These are phyloP conservation scores for Protomyces arabidopsidicola DNA, from an alignment of 1,139 yeast species.

Conservation along the genomic window DNA sequence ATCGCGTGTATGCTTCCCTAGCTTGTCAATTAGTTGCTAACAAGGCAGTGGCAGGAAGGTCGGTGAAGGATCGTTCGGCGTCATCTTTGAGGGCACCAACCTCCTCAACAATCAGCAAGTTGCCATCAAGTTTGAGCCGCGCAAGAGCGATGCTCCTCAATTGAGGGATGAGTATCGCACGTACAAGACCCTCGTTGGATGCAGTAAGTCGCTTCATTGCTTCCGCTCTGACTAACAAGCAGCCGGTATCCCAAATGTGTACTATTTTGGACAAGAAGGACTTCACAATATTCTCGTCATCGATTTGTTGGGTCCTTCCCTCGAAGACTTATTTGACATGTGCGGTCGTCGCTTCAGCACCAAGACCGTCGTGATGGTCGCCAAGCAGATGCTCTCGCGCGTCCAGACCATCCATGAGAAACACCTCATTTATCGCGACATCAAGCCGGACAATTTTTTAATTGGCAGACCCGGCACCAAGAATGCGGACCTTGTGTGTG, in stretches of 20 bases:
- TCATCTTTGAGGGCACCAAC: constrained; percentile 90
- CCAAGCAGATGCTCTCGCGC: constrained; percentile 83
- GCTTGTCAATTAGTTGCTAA: background rate
- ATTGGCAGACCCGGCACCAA: constrained; percentile 60
- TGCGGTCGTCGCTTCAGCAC: constrained; percentile 86
- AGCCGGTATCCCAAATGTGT: constrained; percentile 87
- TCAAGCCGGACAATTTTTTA: constrained; percentile 91
- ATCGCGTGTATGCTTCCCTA: constrained; percentile 52
- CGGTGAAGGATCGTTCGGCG: constrained; percentile 98
- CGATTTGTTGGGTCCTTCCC: constrained; percentile 88
- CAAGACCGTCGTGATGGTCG: constrained; percentile 85
- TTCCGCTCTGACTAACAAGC: background rate
- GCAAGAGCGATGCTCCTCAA: constrained; percentile 97
- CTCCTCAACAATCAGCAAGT: constrained; percentile 75
- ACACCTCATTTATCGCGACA: constrained; percentile 86
- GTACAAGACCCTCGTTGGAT: constrained; percentile 76
- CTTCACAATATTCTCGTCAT: constrained; percentile 88
- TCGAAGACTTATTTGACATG: constrained; percentile 97
- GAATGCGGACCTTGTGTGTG: constrained; percentile 51
- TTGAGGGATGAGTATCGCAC: constrained; percentile 92
- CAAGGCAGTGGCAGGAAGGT: constrained; percentile 67
- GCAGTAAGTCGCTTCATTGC: constrained; percentile 35
- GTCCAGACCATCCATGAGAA: constrained; percentile 86
- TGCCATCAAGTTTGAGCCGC: constrained; percentile 67
- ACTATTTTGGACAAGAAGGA: constrained; percentile 97